Conservation (phyloP, 331 rosid species). For the Acacia concinna region DNA sequence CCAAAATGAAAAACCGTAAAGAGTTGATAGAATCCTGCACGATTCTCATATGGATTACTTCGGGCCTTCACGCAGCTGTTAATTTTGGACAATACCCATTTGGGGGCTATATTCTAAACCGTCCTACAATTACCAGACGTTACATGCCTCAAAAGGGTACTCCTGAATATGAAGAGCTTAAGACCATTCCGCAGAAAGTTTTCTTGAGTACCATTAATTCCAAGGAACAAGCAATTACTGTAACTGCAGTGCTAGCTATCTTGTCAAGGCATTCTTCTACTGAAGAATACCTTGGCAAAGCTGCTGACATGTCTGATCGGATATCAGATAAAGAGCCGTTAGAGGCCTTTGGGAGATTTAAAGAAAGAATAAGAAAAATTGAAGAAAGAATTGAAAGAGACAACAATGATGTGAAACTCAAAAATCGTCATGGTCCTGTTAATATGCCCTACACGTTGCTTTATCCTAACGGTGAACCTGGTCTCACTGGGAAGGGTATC, state of each 20-base stretch:
- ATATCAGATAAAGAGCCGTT: not conserved
- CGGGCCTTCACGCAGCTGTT: slow-evolving; percentile 27
- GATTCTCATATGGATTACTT: slow-evolving; percentile 23
- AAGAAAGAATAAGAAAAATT: not conserved
- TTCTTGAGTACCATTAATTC: not conserved
- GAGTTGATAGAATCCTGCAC: slow-evolving; percentile 11
- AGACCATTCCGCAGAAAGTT: not conserved
- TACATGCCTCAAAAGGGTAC: slow-evolving; percentile 21
- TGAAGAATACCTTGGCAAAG: not conserved
- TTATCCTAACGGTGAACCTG: not conserved
- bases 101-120: slow-evolving; percentile 24
- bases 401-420: not conserved
- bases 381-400: not conserved
- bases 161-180: not conserved
- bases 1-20: slow-evolving; percentile 10
- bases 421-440: not conserved
- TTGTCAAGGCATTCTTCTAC: not conserved
- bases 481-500: not conserved
- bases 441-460: not conserved
- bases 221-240: not conserved
- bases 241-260: not conserved
- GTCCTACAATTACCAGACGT: slow-evolving; percentile 22
- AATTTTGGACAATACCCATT: slow-evolving; percentile 31
- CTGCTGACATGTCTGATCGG: not conserved
- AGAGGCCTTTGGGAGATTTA: not conserved